Conservation (phyloP, 2,329 filamentous ascomycete species). For the Arthrobotrys entomopaga region DNA sequence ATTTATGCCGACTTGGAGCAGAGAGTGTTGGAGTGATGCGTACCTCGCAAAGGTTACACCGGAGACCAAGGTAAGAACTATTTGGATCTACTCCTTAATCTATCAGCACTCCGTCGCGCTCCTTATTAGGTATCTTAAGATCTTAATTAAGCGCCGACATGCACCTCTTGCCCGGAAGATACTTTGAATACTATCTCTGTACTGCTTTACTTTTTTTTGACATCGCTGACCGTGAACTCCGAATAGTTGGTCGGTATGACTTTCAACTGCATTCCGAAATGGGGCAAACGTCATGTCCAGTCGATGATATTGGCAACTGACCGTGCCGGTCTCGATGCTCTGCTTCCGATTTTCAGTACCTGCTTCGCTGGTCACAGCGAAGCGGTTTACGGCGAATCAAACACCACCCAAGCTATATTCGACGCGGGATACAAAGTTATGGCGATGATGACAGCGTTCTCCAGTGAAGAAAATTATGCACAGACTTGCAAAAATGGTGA, state of each 20-base stretch:
- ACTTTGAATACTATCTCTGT: no score
- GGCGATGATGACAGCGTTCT: slow-evolving; percentile 37
- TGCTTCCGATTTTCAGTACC: slow-evolving; percentile 59
- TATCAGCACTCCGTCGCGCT: no score
- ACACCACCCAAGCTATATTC: slow-evolving; percentile 20
- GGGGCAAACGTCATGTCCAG: slow-evolving; percentile 60
- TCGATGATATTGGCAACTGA: slow-evolving; percentile 63
- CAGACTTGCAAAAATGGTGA: slow-evolving; percentile 24
- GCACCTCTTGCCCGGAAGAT: no score
- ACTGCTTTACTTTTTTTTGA: neutral
- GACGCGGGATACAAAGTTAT: slow-evolving; percentile 23
- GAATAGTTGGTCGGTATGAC: slow-evolving; percentile 62
- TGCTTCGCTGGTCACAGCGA: slow-evolving; percentile 11
- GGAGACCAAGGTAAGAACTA: slow-evolving; percentile 59
- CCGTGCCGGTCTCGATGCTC: slow-evolving; percentile 61
- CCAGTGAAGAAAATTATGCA: slow-evolving; percentile 22
- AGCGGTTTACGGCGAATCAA: slow-evolving; percentile 37
- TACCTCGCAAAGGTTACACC: slow-evolving; percentile 60
- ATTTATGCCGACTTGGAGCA: slow-evolving; percentile 61
- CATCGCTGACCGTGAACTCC: neutral
- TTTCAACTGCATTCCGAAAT: slow-evolving; percentile 60
- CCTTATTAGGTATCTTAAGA: no score
- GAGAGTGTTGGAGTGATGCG: slow-evolving; percentile 62
- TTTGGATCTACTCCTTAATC: neutral
- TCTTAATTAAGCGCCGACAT: no score